Evolutionary conservation across 139 green algal genomes (phyloP).

Genomic region (Diplosphaera chodatii): DNA sequence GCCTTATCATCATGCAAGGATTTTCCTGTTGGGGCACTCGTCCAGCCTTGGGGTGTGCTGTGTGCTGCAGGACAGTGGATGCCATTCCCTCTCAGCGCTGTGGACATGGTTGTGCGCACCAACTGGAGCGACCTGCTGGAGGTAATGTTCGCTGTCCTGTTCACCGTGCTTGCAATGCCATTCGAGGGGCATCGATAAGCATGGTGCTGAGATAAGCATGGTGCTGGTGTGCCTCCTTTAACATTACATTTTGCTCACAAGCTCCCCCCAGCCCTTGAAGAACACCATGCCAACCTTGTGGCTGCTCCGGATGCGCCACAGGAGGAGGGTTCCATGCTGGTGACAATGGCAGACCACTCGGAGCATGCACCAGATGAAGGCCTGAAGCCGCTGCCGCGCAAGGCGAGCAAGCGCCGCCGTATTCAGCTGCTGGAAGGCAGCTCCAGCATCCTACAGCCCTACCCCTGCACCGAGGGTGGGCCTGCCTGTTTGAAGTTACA

Average conservation of each 20-base stretch:
- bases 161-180: no score
- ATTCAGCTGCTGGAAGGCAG: not conserved
- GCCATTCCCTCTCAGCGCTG: constrained; percentile 25
- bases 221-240: no score
- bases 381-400: not conserved
- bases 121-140: constrained; percentile 16
- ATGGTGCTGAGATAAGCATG: no score
- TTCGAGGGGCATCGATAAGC: no score
- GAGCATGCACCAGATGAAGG: not conserved
- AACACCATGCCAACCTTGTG: no score
- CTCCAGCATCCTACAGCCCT: not conserved
- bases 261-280: no score
- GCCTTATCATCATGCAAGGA: no score
- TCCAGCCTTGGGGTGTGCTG: no score
- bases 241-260: no score
- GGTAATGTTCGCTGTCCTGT: not conserved
- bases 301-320: no score
- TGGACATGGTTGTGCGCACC: constrained; percentile 14
- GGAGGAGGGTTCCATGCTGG: not conserved
- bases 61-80: constrained; percentile 8
- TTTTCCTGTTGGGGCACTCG: no score
- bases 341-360: not conserved
- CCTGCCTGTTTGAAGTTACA: no score
- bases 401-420: not conserved
- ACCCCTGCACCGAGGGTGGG: not conserved